Evolutionary conservation across 2,329 filamentous ascomycete genomes (phyloP), one percentile per base, ranked within the genome.

Genomic region (Aureobasidium zeae): DNA sequence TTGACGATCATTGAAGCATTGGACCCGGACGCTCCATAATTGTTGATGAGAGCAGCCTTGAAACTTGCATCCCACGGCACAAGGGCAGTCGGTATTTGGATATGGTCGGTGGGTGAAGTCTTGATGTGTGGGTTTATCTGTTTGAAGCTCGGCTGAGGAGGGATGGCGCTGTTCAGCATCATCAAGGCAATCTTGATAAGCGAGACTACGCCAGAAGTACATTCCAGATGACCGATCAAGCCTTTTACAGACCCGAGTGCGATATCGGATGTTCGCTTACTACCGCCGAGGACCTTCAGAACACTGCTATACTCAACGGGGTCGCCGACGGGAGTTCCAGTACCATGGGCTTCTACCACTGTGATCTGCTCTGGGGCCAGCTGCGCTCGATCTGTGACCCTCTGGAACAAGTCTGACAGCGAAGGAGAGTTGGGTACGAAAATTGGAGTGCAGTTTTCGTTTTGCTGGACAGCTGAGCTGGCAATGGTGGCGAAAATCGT

Each of bases 131-230:
- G 30, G 8, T 32, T 32, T 6, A 32, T 9, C 3, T 20, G 10
- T 3, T 12, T 20, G 12, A 32, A 32, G 10, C 30, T 32, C 2
- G 74, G 68, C 48, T 85, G 80, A 0, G 76, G 78, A 0, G 79
- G 78, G 26, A 83, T 82, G 3, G 62, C 57, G 42, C 71, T 72
- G 52, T 81, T 73, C 57, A 77, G 69, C 45, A 82, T 59, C 77
- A 81, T 81, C 55, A 81, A 54, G 2, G 83, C 58, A 0, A 79
- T 72, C 58, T 83, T 83, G 55, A 77, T 66, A 2, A 83, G 62
- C 12, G 69, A 72, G 12, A 69, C 77, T 28, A 71, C 58, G n/a
- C 57, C 57, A 19, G 57, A 49, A 7, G 46, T 53, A 43, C 51
- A 46, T 35, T 59, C 57, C 2, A 43, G 41, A 39, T 60, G 57